These are phyloP conservation scores for Streptanthus diversifolius DNA, from an alignment of 345 rosid species.

Conservation along the genomic window DNA sequence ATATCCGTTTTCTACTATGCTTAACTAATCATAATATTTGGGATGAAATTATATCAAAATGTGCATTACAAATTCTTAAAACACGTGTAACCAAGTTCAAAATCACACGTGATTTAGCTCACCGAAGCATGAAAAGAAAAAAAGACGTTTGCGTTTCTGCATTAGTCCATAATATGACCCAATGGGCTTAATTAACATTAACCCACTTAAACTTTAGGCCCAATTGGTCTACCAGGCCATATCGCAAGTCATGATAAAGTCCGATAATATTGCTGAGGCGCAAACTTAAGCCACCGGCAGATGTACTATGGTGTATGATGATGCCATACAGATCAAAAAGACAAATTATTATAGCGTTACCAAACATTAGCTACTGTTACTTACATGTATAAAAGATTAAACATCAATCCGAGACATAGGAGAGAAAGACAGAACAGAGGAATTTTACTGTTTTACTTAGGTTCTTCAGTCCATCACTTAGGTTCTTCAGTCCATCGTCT, in stretches of 20 bases:
- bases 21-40: not conserved
- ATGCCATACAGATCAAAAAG: not conserved
- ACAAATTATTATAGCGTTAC: constrained; percentile 1
- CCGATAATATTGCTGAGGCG: not conserved
- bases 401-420: constrained; percentile 11
- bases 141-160: not conserved
- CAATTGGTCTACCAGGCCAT: not conserved
- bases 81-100: not conserved
- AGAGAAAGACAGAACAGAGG: not conserved
- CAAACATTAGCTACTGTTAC: constrained; percentile 7
- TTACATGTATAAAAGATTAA: not conserved
- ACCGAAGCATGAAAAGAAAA: not conserved
- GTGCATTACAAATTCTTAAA: not conserved
- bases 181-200: not conserved
- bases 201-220: not conserved
- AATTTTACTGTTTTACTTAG: not conserved
- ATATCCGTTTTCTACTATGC: not conserved
- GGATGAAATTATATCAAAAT: not conserved
- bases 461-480: constrained; percentile 46
- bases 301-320: not conserved
- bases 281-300: not conserved
- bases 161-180: not conserved
- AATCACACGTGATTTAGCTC: not conserved
- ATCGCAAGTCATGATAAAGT: not conserved
- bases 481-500: constrained; percentile 54